phyloP scores from a whole-genome alignment of 306 rosid species.

The Alnus rubra region DNA sequence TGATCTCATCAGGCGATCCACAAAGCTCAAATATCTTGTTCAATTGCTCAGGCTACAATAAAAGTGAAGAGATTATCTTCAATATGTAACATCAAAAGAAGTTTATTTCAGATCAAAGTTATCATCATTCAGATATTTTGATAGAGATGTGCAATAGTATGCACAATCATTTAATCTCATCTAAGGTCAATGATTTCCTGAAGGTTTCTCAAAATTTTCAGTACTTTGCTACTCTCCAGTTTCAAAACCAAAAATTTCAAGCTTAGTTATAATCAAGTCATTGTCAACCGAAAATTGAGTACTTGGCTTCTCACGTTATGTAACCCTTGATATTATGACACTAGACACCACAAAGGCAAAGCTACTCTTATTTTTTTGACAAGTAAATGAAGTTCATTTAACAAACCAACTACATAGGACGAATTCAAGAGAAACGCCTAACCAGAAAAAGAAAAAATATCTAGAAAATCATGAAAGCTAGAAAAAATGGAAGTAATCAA shows the following conservation, averaged over 20 bases:
- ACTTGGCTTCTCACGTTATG: not conserved
- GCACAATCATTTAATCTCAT: not conserved
- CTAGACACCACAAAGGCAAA: not conserved
- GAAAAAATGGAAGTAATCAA: too few species aligned
- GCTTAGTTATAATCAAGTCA: not conserved
- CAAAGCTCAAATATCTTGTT: slow-evolving; percentile 74
- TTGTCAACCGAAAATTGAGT: not conserved
- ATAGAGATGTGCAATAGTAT: not conserved
- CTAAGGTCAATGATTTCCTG: not conserved
- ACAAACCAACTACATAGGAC: too few species aligned
- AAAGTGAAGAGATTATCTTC: slow-evolving; percentile 10
- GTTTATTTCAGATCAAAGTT: not conserved
- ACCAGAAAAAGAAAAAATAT: too few species aligned
- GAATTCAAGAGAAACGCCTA: too few species aligned
- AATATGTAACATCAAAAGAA: slow-evolving; percentile 10
- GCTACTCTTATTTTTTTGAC: not conserved
- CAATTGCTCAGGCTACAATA: slow-evolving; percentile 65
- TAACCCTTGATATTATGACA: not conserved
- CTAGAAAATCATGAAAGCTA: too few species aligned
- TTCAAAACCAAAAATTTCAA: not conserved
- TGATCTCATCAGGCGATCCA: slow-evolving; percentile 71
- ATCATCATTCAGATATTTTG: not conserved
- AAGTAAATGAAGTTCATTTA: too few species aligned
- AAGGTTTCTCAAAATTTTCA: not conserved
- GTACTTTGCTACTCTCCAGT: not conserved